Evolutionary conservation across 768 basidiomycete species (phyloP), one percentile per base, ranked within the genome.

Genomic region (Rubroboletus pulcherrimus): DNA sequence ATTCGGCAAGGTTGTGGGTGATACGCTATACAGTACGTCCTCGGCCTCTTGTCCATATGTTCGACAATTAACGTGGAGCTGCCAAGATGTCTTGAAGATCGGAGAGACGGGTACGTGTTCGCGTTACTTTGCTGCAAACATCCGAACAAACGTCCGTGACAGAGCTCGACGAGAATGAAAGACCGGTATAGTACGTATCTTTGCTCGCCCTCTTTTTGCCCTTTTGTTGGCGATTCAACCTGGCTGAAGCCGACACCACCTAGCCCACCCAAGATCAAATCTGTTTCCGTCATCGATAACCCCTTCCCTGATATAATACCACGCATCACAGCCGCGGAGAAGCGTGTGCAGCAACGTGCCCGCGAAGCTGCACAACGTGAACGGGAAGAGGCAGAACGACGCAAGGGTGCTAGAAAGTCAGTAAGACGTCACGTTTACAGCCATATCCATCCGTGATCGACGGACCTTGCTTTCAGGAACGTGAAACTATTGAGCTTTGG

Each of bases 271-370:
- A 94, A 89, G 68, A 96, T 99, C 69, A 89, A 86, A 63, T 81
- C 81, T 2, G 79, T 96, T 30, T 83, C 86, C 10, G 89, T 99
- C 50, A 67, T 93, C 31, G 93, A 97, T 51, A 96, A 98, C 66
- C 96, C 97, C 0, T 98, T 97, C 69, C 83, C 87, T 51, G 95
- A 98, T 66, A 97, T 98, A 60, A 81, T 94, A 37, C 96, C 96
- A 5, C 86, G 97, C 26, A 99, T 98, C 57, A 99, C 97, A 1
- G 93, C 94, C 1, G 92, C 85, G 2, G 97, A 98, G 74, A 87
- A 89, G 58, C 81, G 86, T 39, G 86, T 78, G 0, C 97, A 99
- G 68, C 87, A 87, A 58, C 80, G 81, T 51, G 96, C 95, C 2
- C 81, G 84, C 39, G 86, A 92, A 65, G 79, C 84, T 57, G 85